phyloP scores from a whole-genome alignment of 2,329 filamentous ascomycete species.

The Tolypocladium guangdongense region DNA sequence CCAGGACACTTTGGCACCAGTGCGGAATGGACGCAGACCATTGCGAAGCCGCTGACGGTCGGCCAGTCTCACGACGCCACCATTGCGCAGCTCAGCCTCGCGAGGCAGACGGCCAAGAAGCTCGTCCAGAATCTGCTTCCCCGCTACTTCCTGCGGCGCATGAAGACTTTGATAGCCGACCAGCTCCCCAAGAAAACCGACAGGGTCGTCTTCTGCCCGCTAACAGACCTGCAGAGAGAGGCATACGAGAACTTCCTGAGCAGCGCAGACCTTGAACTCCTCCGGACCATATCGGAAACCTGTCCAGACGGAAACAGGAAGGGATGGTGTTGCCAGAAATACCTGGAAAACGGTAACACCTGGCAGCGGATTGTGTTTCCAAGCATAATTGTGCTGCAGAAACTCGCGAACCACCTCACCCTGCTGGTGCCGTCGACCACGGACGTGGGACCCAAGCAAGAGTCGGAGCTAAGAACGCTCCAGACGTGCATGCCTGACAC shows the following conservation, averaged over 20 bases:
- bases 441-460: slow-evolving; percentile 61
- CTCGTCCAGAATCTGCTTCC: slow-evolving; percentile 82
- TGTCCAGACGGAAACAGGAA: slow-evolving; percentile 56
- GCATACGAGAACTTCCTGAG: slow-evolving; percentile 75
- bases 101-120: slow-evolving; percentile 71
- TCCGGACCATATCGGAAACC: slow-evolving; percentile 54
- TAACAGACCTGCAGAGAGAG: slow-evolving; percentile 68
- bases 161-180: slow-evolving; percentile 85
- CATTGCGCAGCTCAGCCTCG: slow-evolving; percentile 66
- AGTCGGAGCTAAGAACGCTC: slow-evolving; percentile 65
- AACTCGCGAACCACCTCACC: slow-evolving; percentile 86
- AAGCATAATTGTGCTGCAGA: slow-evolving; percentile 69
- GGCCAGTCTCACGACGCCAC: slow-evolving; percentile 93
- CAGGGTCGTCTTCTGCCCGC: slow-evolving; percentile 85
- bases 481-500: slow-evolving; percentile 61
- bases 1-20: slow-evolving; percentile 58
- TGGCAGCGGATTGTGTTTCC: slow-evolving; percentile 81
- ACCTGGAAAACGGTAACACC: slow-evolving; percentile 47
- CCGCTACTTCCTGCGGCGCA: slow-evolving; percentile 79
- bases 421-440: slow-evolving; percentile 61
- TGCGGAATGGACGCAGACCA: slow-evolving; percentile 65
- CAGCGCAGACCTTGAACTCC: slow-evolving; percentile 56
- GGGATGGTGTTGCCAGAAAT: slow-evolving; percentile 70
- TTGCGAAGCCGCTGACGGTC: slow-evolving; percentile 69
- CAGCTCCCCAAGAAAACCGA: slow-evolving; percentile 94